Evolutionary conservation across 306 rosid genomes (phyloP), one percentile per base, ranked within the genome.

Genomic region (Castanea mollissima): DNA sequence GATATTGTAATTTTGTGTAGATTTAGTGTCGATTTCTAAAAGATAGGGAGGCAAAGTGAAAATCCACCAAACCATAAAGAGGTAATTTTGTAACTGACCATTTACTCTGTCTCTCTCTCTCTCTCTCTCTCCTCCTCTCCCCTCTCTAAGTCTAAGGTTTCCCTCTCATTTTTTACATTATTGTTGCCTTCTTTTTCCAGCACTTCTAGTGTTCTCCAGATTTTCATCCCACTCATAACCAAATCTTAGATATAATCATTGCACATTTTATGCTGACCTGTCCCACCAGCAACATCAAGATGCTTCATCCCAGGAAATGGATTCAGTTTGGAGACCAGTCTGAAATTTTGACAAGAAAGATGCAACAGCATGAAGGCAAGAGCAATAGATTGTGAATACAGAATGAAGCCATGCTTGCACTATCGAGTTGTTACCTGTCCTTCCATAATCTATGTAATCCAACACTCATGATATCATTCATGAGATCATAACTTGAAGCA

Each of bases 261-360:
- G 38, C 6, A 74, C 29, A 41, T 32, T 7, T 56, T 44, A 71
- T 18, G 78, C 84, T 62, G 34, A 90, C 99, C 99, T 86, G 99
- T 95, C 76, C 98, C 99, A 79, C 99, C 99, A 73, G 99, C 97
- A 71, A 91, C 96, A 78, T 95, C 99, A 67, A 95, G 98, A 91
- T 93, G 99, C 79, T 87, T 91, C 97, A 91, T 95, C 83, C 98
- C 97, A 74, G 91, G 96, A 90, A 93, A 95, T 59, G 99, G 99
- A 86, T 89, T 88, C 77, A 95, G 77, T 88, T 89, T 83, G 57
- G 97, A 91, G 82, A 95, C 98, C 67, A 95, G 78, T 82, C 99
- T 91, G 94, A 74, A 80, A 79, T 71, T 51, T 84, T 79, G 80
- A 49, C 75, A 57, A 81, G 51, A 55, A 70, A 55, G 5, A 71